These are phyloP conservation scores for Camelina neglecta DNA, from an alignment of 345 rosid species.

Conservation along the genomic window DNA sequence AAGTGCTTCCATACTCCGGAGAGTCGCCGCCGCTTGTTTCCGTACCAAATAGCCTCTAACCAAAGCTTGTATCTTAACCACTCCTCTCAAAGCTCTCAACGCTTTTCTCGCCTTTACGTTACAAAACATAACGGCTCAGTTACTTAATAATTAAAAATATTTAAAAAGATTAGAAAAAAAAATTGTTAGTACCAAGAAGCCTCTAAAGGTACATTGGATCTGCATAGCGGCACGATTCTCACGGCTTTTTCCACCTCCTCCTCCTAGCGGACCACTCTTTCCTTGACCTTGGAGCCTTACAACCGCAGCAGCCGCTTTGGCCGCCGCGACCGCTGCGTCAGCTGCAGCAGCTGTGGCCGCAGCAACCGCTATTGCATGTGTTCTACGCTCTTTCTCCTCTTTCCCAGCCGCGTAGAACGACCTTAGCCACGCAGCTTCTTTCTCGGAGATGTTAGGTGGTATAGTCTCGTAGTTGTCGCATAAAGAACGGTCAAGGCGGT, in stretches of 20 bases:
- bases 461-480: constrained; percentile 49
- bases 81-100: constrained; percentile 65
- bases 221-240: constrained; percentile 59
- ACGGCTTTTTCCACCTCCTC: constrained; percentile 40
- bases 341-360: constrained; percentile 81
- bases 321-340: constrained; percentile 69
- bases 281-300: constrained; percentile 60
- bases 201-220: constrained; percentile 74
- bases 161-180: not conserved
- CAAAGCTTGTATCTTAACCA: constrained; percentile 80
- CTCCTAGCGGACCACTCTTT: constrained; percentile 48
- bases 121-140: not conserved
- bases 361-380: constrained; percentile 68
- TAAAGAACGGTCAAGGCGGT: constrained; percentile 36
- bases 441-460: constrained; percentile 54
- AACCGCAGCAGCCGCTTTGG: constrained; percentile 64
- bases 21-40: constrained; percentile 73
- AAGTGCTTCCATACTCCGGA: constrained; percentile 78
- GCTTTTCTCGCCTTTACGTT: constrained; percentile 68
- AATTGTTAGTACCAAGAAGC: constrained; percentile 58
- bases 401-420: constrained; percentile 50
- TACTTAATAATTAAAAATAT: not conserved
- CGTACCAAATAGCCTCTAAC: constrained; percentile 76
- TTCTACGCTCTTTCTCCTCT: constrained; percentile 62
- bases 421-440: constrained; percentile 64